phyloP scores from a whole-genome alignment of 306 rosid genomes.

The Herpetospermum pedunculosum region DNA sequence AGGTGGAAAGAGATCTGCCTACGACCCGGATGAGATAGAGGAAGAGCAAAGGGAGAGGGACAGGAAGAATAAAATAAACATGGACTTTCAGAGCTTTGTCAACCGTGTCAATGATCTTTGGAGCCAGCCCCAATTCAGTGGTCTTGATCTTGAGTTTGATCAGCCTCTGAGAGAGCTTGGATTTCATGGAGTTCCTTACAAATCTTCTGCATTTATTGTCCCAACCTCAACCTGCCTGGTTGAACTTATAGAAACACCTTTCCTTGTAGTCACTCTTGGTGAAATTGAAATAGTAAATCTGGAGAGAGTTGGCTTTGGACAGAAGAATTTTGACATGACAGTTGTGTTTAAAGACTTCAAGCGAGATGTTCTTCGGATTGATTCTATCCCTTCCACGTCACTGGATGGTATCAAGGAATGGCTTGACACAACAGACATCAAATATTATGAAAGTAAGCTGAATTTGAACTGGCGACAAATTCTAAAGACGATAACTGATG shows the following conservation, averaged over 20 bases:
- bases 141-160: slow-evolving; percentile 86
- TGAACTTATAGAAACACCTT: slow-evolving; percentile 83
- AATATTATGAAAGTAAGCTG: slow-evolving; percentile 91
- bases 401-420: slow-evolving; percentile 94
- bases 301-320: slow-evolving; percentile 97
- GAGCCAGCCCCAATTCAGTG: slow-evolving; percentile 79
- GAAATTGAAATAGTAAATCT: slow-evolving; percentile 96
- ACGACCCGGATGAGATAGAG: slow-evolving; percentile 96
- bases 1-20: slow-evolving; percentile 79
- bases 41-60: slow-evolving; percentile 95
- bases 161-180: slow-evolving; percentile 97
- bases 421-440: slow-evolving; percentile 89
- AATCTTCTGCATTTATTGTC: slow-evolving; percentile 80
- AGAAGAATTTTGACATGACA: slow-evolving; percentile 94
- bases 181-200: slow-evolving; percentile 87
- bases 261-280: slow-evolving; percentile 69
- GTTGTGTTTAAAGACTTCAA: slow-evolving; percentile 88
- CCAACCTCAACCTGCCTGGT: slow-evolving; percentile 87
- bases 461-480: slow-evolving; percentile 93
- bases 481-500: slow-evolving; percentile 88
- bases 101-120: slow-evolving; percentile 84
- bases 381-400: slow-evolving; percentile 77
- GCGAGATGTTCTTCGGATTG: slow-evolving; percentile 81
- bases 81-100: slow-evolving; percentile 74
- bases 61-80: slow-evolving; percentile 82